Evolutionary conservation across 2,329 filamentous ascomycete species (phyloP), one percentile per base, ranked within the genome.

Genomic region (Penicillium frequentans): DNA sequence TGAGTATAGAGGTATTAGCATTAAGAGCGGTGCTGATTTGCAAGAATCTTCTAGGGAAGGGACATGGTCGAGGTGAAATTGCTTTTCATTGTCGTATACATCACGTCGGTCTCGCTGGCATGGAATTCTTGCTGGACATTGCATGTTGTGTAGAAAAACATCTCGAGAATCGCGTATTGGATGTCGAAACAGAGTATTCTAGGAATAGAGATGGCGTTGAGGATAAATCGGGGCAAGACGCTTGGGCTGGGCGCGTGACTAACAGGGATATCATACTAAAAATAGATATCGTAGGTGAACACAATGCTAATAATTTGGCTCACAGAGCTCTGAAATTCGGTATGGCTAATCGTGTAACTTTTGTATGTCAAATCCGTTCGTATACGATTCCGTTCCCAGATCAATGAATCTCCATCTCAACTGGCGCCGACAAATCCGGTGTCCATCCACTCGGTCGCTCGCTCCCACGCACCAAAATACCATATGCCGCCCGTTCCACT

Each of bases 371-470:
- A 33, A 16, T 33, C 14, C 14, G 31, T 13, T 16, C 11, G 11
- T 14, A 31, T 13, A 31, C 3, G 11, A 31, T 13, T 31, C 27
- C 11, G 29, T 14, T 19, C n/a, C 3, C 35, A 49, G 21, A 29
- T 73, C 59, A 78, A 63, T 75, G 75, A 50, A 65, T 72, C 49
- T 77, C 72, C 48, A 76, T 72, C 47, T 73, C 72, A 51, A 71
- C 71, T 21, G 74, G 74, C 23, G 68, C 77, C 24, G 77, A 76
- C 70, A 90, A 74, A 70, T 96, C 93, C 4, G 93, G 93, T 70
- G 95, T 84, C 93, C 93, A 98, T 0, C 93, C 93, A 70, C 89
- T 90, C 0, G 93, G 93, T 60, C 92, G 80, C 79, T 99, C 95
- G 52, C 88, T 90, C 0, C 93, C 93, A 52, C 95, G 82, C 23